Evolutionary conservation across 2,329 filamentous ascomycete genomes (phyloP).

Genomic region (Penicillium thymicola): DNA sequence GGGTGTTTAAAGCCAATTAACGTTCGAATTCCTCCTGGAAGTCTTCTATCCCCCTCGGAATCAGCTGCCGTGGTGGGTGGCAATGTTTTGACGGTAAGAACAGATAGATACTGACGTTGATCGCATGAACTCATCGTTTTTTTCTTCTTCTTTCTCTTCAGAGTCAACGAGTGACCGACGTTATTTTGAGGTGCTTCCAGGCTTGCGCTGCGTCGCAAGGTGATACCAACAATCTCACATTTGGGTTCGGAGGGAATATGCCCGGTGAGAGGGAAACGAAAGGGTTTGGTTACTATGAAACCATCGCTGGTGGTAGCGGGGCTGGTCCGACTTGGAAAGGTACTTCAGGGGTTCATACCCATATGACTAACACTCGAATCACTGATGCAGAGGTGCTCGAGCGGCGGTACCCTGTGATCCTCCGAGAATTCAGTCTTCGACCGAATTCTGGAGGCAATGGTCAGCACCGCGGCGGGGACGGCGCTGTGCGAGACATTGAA

Average conservation of each 20-base stretch:
- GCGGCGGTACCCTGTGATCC: slow-evolving; percentile 69
- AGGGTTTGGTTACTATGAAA: slow-evolving; percentile 76
- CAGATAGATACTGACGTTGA: neutral
- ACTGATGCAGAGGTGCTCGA: slow-evolving; percentile 79
- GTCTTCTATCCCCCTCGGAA: slow-evolving; percentile 68
- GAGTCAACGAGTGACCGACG: slow-evolving; percentile 49
- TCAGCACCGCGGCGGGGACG: slow-evolving; percentile 68
- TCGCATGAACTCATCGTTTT: neutral
- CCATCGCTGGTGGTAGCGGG: slow-evolving; percentile 73
- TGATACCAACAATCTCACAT: slow-evolving; percentile 65
- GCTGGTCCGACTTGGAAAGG: slow-evolving; percentile 72
- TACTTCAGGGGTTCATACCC: slow-evolving; percentile 71
- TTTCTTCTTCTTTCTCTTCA: neutral
- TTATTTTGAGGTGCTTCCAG: slow-evolving; percentile 71
- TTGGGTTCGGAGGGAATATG: slow-evolving; percentile 23
- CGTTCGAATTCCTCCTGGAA: slow-evolving; percentile 66
- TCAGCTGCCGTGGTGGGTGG: slow-evolving; percentile 74
- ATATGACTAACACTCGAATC: slow-evolving; percentile 85
- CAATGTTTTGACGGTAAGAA: slow-evolving; percentile 72
- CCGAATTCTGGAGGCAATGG: slow-evolving; percentile 62
- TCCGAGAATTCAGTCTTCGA: slow-evolving; percentile 67
- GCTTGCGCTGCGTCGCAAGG: slow-evolving; percentile 74
- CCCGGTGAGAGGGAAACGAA: slow-evolving; percentile 15
- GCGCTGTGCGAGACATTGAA: slow-evolving; percentile 75
- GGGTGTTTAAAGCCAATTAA: slow-evolving; percentile 72